Base-by-base conservation (phyloP, 768 basidiomycete species). In the Boletales sp. region DNA sequence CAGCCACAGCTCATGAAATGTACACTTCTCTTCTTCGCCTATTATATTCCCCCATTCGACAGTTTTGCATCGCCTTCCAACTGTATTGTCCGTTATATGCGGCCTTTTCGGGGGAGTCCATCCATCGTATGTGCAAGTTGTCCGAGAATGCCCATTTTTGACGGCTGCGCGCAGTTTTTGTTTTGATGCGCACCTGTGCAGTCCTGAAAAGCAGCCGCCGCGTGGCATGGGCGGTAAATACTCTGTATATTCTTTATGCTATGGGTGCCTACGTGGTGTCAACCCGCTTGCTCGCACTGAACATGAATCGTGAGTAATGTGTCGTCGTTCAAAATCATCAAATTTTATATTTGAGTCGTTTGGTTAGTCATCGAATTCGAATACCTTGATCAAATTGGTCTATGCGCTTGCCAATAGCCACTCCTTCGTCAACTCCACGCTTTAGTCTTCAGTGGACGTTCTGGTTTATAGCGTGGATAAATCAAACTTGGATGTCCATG, bases 111-210 rank as follows among this genome's bases (percentile, higher is more conserved):
- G 14, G 47, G 13, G 48, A 58, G 21, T 39, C 42, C 3, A 57
- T 58, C 19, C 55, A 52, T 24, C 37, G 57, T 57, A 32, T 31
- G 57, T 54, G 5, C 37, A 15, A 5, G 8, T 31, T 12, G 34
- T 4, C 10, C 32, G 14, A 24, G 30, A 29, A 36, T 3, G n/a
- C 31, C 15, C 30, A 21, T 31, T n/a, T 32, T 17, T 43, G 14
- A 50, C n/a, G 4, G 5, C 14, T 0, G 14, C n/a, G 15, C 18
- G 1, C 21, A 68, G 65, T 66, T 17, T 46, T 66, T 35, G 56
- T 66, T 10, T 47, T 50, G 17, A 43, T 64, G 38, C 59, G 65
- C 4, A 51, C 55, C 8, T 66, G 62, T 39, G 65, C 62, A 19
- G 56, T 68, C 34, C 32, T 56, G 45, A 47, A 56, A 18, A 55